A percentile compares a stretch with the other conserved stretches of the same genome.
Conservation (phyloP, 1,139 yeast genomes). For the Debaryomycetaceae sp. region DNA sequence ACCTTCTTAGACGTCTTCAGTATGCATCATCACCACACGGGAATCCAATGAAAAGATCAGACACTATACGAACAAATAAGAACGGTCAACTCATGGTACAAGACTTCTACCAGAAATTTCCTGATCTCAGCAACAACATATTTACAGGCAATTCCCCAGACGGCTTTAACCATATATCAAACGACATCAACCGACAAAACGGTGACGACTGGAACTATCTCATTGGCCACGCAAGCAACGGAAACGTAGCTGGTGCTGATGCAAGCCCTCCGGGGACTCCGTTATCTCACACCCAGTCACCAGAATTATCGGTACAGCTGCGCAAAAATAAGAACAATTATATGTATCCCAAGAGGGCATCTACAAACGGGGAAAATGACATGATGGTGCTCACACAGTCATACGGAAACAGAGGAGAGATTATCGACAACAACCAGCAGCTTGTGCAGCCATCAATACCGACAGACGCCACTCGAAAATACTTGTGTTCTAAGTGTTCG, state of each 20-base stretch:
- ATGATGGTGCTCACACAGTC: background rate
- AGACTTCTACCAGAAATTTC: constrained; percentile 41
- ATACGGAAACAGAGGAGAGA: background rate
- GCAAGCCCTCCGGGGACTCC: too few relatives aligned
- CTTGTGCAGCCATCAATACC: constrained; percentile 2
- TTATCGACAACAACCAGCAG: constrained; percentile 2
- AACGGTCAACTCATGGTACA: constrained; percentile 45
- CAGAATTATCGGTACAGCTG: too few relatives aligned
- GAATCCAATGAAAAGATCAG: constrained; percentile 39
- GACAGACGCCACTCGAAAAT: constrained; percentile 27
- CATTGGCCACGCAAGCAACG: background rate
- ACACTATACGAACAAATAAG: constrained; percentile 35
- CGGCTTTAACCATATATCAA: background rate
- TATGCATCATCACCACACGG: constrained; percentile 56
- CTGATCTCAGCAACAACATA: constrained; percentile 42
- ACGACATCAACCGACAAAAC: background rate
- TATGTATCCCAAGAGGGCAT: background rate
- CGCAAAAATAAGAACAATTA: background rate
- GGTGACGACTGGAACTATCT: constrained; percentile 35
- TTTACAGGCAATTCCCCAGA: constrained; percentile 13
- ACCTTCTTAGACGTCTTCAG: constrained; percentile 47
- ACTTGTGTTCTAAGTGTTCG: constrained; percentile 46
- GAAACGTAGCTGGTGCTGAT: too few relatives aligned
- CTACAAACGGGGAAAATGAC: background rate
- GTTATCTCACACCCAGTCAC: too few relatives aligned